A percentile compares a stretch with the other conserved stretches of the same genome.
These are phyloP conservation scores for Butyriboletus loyo DNA, from an alignment of 768 basidiomycete species.

Conservation along the genomic window DNA sequence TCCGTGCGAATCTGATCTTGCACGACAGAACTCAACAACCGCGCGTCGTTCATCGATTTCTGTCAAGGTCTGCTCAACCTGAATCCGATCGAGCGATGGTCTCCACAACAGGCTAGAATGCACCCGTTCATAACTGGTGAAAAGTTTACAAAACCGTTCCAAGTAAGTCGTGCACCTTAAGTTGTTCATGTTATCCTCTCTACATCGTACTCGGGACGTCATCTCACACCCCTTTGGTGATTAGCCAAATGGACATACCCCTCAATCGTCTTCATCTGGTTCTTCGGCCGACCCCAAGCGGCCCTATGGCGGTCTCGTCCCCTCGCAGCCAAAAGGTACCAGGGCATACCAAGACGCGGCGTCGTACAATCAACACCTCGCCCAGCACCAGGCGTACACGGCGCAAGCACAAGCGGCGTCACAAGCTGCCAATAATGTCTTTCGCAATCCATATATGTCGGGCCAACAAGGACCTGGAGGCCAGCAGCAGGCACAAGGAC, in stretches of 20 bases:
- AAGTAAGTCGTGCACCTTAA: constrained; percentile 44
- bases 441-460: constrained; percentile 80
- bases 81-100: constrained; percentile 95
- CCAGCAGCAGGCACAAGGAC: constrained; percentile 26
- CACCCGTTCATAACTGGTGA: constrained; percentile 99
- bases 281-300: constrained; percentile 65
- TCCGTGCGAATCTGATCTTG: constrained; percentile 15
- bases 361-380: constrained; percentile 90
- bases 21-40: constrained; percentile 80
- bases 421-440: constrained; percentile 64
- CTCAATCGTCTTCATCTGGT: constrained; percentile 32
- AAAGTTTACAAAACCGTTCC: constrained; percentile 85
- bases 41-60: constrained; percentile 96
- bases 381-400: constrained; percentile 90
- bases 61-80: constrained; percentile 91
- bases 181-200: neutral
- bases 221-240: constrained; percentile 3
- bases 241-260: constrained; percentile 51
- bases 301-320: constrained; percentile 90
- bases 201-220: constrained; percentile 1
- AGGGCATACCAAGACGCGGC: constrained; percentile 91
- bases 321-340: constrained; percentile 82
- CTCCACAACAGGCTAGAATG: constrained; percentile 90
- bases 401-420: constrained; percentile 78
- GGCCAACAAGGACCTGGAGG: constrained; percentile 40